Percentiles rank a stretch among this genome's conserved stretches.
phyloP scores from a whole-genome alignment of 1,139 yeast species.

The Debaryomyces nepalensis region DNA sequence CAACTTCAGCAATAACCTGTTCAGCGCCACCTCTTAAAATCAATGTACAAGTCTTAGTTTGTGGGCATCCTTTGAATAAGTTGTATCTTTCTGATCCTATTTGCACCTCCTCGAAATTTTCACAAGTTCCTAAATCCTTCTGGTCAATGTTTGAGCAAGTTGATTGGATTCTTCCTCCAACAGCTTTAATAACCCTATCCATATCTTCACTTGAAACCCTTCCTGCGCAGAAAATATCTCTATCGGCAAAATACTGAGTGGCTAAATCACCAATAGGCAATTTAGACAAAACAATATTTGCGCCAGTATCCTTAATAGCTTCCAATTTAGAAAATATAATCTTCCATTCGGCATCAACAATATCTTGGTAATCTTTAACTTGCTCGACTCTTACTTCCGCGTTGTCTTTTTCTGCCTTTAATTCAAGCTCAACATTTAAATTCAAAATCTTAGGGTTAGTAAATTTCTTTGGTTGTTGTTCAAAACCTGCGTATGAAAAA shows the following conservation, averaged over 20 bases:
- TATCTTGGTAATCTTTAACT: slow-evolving; percentile 91
- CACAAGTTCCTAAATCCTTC: slow-evolving; percentile 86
- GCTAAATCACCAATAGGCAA: slow-evolving; percentile 98
- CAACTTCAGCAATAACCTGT: slow-evolving; percentile 98
- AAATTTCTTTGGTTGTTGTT: slow-evolving; percentile 94
- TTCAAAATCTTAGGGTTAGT: slow-evolving; percentile 79
- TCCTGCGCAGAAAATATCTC: slow-evolving; percentile 97
- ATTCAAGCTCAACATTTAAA: slow-evolving; percentile 90
- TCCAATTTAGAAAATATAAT: slow-evolving; percentile 86
- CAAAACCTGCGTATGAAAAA: slow-evolving; percentile 96
- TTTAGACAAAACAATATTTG: slow-evolving; percentile 89
- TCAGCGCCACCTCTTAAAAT: slow-evolving; percentile 97
- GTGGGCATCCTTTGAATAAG: slow-evolving; percentile 88
- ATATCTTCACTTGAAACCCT: slow-evolving; percentile 87
- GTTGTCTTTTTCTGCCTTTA: slow-evolving; percentile 97
- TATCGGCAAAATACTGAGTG: slow-evolving; percentile 96
- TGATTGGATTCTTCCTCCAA: slow-evolving; percentile 90
- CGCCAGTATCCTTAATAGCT: slow-evolving; percentile 83
- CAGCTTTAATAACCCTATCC: slow-evolving; percentile 92
- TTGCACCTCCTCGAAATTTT: slow-evolving; percentile 85
- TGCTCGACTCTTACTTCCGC: slow-evolving; percentile 98
- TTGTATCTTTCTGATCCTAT: slow-evolving; percentile 96
- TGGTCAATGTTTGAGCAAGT: slow-evolving; percentile 77
- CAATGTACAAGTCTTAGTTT: slow-evolving; percentile 91
- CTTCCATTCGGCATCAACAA: slow-evolving; percentile 99